phyloP scores from a whole-genome alignment of 78 protist genomes.

The Parvularia atlantis region DNA sequence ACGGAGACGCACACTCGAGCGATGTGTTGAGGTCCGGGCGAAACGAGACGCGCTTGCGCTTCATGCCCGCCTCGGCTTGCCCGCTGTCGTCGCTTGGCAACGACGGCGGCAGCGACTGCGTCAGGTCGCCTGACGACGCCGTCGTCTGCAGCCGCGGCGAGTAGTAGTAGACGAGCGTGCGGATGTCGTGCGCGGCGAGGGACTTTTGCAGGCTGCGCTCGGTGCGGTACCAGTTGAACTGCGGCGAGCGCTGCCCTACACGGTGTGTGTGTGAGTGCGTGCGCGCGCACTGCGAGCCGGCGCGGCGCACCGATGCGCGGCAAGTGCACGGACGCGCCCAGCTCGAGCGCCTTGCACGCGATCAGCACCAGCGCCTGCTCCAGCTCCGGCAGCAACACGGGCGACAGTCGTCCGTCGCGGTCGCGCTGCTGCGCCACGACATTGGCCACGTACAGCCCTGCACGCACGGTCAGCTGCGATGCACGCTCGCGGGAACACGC shows the following conservation, averaged over 20 bases:
- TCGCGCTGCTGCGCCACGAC: background rate
- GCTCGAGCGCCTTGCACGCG: background rate
- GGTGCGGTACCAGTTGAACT: background rate
- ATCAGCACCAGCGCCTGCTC: background rate
- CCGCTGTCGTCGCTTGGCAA: too few relatives aligned
- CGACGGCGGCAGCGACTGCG: too few relatives aligned
- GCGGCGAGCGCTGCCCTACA: background rate
- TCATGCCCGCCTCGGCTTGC: too few relatives aligned
- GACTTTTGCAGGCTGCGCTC: background rate
- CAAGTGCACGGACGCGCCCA: background rate
- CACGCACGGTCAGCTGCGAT: too few relatives aligned
- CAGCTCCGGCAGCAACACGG: background rate
- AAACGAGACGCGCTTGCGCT: too few relatives aligned
- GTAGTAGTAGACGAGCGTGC: background rate
- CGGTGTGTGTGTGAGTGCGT: too few relatives aligned
- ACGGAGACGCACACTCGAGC: too few relatives aligned
- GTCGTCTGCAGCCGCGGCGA: too few relatives aligned
- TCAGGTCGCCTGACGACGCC: too few relatives aligned
- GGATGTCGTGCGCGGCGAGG: background rate
- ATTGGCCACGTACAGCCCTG: background rate
- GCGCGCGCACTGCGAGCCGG: too few relatives aligned
- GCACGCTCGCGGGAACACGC: too few relatives aligned
- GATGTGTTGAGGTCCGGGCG: too few relatives aligned
- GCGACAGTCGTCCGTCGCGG: background rate
- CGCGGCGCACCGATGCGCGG: conserved; percentile 1